Evolutionary conservation across 805 yeast species (phyloP).

Genomic region (Kockiozyma suomiensis): DNA sequence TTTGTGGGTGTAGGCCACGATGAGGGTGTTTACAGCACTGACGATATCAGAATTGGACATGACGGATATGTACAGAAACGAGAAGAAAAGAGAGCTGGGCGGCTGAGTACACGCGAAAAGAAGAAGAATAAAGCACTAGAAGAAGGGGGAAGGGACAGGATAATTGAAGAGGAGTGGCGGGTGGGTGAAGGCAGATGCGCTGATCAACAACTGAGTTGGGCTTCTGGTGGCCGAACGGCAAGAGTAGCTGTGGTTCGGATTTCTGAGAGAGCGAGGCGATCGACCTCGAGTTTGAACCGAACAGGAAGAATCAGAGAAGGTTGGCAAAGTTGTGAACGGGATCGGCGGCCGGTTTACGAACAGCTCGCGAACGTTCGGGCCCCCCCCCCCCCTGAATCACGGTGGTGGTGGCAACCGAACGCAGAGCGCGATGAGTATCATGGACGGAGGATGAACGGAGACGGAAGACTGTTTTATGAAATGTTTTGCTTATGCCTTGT

Average conservation of each 20-base stretch:
- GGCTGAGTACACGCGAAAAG: not conserved
- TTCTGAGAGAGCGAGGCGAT: not conserved
- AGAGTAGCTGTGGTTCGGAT: not conserved
- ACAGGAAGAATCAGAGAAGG: not conserved
- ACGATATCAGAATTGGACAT: constrained; percentile 36
- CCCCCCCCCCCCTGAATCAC: too few relatives aligned
- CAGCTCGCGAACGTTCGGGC: not conserved
- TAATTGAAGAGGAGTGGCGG: not conserved
- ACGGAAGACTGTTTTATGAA: too few relatives aligned
- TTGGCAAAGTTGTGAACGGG: not conserved
- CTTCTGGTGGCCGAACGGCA: not conserved
- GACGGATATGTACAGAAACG: not conserved
- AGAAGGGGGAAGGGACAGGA: not conserved
- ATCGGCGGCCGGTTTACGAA: constrained; percentile 9
- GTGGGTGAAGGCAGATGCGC: not conserved
- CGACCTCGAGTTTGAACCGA: not conserved
- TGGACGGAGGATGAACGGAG: not conserved
- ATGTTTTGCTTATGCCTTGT: too few relatives aligned
- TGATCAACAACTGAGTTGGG: not conserved
- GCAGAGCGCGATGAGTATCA: too few relatives aligned
- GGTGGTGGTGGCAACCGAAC: too few relatives aligned
- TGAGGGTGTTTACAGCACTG: constrained; percentile 31
- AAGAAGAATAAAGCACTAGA: not conserved
- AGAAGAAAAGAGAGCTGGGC: too few relatives aligned
- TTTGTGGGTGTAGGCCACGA: constrained; percentile 32